Conservation (phyloP, 2,329 filamentous ascomycete species). For the Exophiala viscosa region DNA sequence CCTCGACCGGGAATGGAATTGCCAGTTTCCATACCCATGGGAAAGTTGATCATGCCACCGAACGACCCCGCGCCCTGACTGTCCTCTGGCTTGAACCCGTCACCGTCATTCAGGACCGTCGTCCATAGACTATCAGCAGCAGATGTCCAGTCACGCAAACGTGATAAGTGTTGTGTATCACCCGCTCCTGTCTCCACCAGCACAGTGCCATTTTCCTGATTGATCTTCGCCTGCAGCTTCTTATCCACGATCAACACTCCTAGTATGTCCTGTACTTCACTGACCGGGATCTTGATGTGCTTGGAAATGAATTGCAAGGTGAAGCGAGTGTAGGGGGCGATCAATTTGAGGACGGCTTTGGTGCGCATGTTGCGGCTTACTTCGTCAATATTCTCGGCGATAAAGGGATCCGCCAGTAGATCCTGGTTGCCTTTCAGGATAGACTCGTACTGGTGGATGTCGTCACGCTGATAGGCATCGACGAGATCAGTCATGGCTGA, state of each 20-base stretch:
- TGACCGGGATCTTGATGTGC: constrained; percentile 77
- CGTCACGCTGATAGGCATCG: constrained; percentile 91
- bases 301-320: constrained; percentile 81
- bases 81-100: constrained; percentile 57
- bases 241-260: constrained; percentile 89
- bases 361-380: constrained; percentile 97
- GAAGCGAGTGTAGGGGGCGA: constrained; percentile 92
- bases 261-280: constrained; percentile 92
- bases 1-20: constrained; percentile 21
- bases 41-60: constrained; percentile 8
- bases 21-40: constrained; percentile 12
- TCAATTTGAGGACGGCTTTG: constrained; percentile 87
- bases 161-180: constrained; percentile 63
- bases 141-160: constrained; percentile 68
- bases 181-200: constrained; percentile 63
- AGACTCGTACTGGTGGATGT: constrained; percentile 85
- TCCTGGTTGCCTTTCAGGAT: constrained; percentile 85
- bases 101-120: constrained; percentile 71
- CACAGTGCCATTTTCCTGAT: constrained; percentile 80
- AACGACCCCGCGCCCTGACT: constrained; percentile 27
- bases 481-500: constrained; percentile 96
- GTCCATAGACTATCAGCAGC: constrained; percentile 67
- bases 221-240: constrained; percentile 80
- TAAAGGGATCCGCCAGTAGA: constrained; percentile 86
- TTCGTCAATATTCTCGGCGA: constrained; percentile 98